Evolutionary conservation across 108 stramenopile genomes (phyloP), one percentile per base, ranked within the genome.

Genomic region (Aurantiochytrium sp.): DNA sequence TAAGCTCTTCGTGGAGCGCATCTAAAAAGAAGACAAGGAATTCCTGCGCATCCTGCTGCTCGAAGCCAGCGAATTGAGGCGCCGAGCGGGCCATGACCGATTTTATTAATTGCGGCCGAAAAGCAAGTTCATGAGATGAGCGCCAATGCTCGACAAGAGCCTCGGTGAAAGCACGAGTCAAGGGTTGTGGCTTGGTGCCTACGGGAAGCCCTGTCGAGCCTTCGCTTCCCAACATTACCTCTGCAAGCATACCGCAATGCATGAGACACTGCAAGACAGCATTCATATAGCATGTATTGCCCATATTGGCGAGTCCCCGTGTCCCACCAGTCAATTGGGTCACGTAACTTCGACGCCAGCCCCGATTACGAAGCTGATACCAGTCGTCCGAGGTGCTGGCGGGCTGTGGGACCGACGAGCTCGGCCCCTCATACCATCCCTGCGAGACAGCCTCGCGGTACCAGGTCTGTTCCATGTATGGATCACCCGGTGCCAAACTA

Each of bases 11-110:
- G 93, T 99, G 98, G 42, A 99, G 91, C 4, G 96, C 96, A 89
- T 99, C 99, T n/a, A 99, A 88, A 35, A 99, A 91, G 89, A 97
- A 98, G 19, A 93, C 95, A 87, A 98, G 96, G n/a, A 99, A 92
- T 89, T 99, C 99, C 89, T 98, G 98, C 5, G 97, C 96, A 89
- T 99, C 99, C 88, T 99, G 99, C 92, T 99, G 99, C 88, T 98
- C 96, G 91, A 98, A 98, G 4, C 99, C 99, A 55, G 96, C 90
- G 91, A 99, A 99, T 89, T 96, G 96, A 55, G 97, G 95, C 2
- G 97, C 96, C 89, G 96, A 94, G 60, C 94, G 91, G 23, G 97
- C 97, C 0, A 99, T 91, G 6, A 96, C 95, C 28, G 94, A 60
- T 90, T 99, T 98, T 94, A 99, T 59, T 57, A 92, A 51, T 16